Percentiles rank a stretch among this genome's conserved stretches.
These are phyloP conservation scores for Cylindricascospora bacillispora DNA, from an alignment of 1,139 yeast genomes.

Conservation along the genomic window DNA sequence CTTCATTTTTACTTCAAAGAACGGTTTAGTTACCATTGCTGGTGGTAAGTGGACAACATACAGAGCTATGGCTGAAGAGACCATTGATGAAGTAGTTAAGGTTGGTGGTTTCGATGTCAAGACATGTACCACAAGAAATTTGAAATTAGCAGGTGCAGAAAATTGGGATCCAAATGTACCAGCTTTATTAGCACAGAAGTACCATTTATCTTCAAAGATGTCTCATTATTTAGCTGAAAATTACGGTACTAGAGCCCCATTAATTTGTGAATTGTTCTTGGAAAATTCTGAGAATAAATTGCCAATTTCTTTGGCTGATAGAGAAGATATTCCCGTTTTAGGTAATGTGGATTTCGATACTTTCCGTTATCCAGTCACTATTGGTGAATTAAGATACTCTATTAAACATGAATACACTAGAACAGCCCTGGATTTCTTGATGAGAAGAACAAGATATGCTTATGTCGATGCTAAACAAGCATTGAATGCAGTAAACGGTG, in stretches of 20 bases:
- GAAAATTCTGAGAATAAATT: slow-evolving; percentile 42
- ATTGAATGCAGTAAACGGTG: slow-evolving; percentile 66
- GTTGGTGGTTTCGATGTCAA: slow-evolving; percentile 31
- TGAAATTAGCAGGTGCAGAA: slow-evolving; percentile 69
- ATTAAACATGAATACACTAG: slow-evolving; percentile 75
- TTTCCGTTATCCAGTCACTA: slow-evolving; percentile 79
- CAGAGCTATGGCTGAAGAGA: slow-evolving; percentile 96
- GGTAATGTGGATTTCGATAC: slow-evolving; percentile 25
- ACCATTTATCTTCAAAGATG: slow-evolving; percentile 57
- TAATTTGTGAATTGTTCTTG: slow-evolving; percentile 54
- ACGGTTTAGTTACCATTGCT: slow-evolving; percentile 76
- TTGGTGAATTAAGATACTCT: slow-evolving; percentile 81
- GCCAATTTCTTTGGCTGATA: slow-evolving; percentile 49
- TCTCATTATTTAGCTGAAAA: slow-evolving; percentile 76
- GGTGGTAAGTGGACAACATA: slow-evolving; percentile 99
- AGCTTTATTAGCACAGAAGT: slow-evolving; percentile 73
- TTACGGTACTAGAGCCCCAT: slow-evolving; percentile 84
- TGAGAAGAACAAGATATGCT: slow-evolving; percentile 89
- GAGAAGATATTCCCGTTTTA: slow-evolving; percentile 18
- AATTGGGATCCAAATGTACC: slow-evolving; percentile 56
- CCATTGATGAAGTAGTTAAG: slow-evolving; percentile 63
- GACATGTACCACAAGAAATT: slow-evolving; percentile 52
- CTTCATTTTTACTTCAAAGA: slow-evolving; percentile 55
- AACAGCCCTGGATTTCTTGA: slow-evolving; percentile 80
- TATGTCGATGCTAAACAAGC: slow-evolving; percentile 86